These are phyloP conservation scores for Pleurotus citrinopileatus DNA, from an alignment of 768 basidiomycete species.

Conservation along the genomic window DNA sequence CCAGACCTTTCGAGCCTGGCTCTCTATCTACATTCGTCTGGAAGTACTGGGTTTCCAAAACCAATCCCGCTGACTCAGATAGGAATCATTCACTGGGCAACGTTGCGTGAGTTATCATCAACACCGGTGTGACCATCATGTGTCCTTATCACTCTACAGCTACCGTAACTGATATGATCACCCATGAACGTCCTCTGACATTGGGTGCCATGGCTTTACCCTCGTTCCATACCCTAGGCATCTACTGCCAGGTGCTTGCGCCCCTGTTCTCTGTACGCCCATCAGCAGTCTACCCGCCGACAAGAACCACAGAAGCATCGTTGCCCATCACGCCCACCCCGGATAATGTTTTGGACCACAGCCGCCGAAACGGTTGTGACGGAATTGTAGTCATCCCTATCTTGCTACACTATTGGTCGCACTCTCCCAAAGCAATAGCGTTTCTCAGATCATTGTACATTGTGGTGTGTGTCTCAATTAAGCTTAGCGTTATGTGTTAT, in stretches of 20 bases:
- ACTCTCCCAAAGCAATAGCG: conserved; percentile 22
- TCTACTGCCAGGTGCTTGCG: conserved; percentile 25
- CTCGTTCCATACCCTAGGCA: conserved; percentile 36
- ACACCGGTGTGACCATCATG: too few relatives aligned
- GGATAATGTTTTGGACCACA: conserved; percentile 34
- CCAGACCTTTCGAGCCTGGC: conserved; percentile 22
- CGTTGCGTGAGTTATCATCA: conserved; percentile 26
- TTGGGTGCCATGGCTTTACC: conserved; percentile 31
- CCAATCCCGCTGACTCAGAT: conserved; percentile 1
- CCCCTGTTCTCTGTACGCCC: conserved; percentile 24
- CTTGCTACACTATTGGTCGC: conserved; percentile 35
- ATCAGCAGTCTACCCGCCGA: conserved; percentile 31
- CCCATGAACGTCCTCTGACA: conserved; percentile 16
- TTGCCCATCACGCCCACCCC: conserved; percentile 36
- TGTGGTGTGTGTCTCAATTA: conserved; percentile 18
- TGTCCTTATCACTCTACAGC: not conserved
- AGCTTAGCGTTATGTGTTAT: not conserved
- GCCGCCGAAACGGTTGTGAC: conserved; percentile 24
- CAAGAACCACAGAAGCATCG: conserved; percentile 14
- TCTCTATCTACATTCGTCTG: conserved; percentile 26
- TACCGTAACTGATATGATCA: conserved; percentile 14
- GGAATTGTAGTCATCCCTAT: conserved; percentile 33
- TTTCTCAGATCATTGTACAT: conserved; percentile 21
- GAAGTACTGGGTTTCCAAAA: conserved; percentile 9
- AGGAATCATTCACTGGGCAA: conserved; percentile 12